Conservation (phyloP, 2,329 filamentous ascomycete genomes). For the Alternaria solani region DNA sequence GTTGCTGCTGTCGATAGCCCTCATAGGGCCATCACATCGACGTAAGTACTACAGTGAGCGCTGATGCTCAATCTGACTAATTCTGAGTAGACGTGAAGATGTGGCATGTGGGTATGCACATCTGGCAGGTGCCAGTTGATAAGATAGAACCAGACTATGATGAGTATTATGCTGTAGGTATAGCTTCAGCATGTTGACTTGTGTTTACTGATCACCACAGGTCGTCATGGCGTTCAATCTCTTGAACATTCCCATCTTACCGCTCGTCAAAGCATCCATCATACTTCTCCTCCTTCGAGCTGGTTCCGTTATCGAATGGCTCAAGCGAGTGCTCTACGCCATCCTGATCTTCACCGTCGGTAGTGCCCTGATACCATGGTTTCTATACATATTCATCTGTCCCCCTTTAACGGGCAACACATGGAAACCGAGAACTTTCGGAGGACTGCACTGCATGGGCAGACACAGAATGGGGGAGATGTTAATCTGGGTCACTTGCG, state of each 20-base stretch:
- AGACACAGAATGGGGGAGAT: conserved; percentile 49
- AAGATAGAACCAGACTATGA: conserved; percentile 49
- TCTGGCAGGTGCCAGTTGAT: conserved; percentile 46
- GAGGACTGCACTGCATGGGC: conserved; percentile 49
- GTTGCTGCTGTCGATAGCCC: conserved; percentile 46
- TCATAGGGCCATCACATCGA: conserved; percentile 48
- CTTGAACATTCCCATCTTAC: conserved; percentile 52
- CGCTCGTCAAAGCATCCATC: conserved; percentile 53
- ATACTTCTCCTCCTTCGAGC: conserved; percentile 51
- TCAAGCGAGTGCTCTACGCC: conserved; percentile 49
- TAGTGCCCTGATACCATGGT: conserved; percentile 48
- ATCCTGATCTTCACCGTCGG: conserved; percentile 49
- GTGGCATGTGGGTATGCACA: conserved; percentile 51
- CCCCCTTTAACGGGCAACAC: conserved; percentile 52
- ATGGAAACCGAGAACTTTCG: conserved; percentile 50
- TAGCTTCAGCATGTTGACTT: background rate
- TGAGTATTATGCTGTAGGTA: conserved; percentile 45
- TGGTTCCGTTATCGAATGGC: conserved; percentile 50
- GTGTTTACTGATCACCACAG: conserved; percentile 20
- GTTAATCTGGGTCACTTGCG: conserved; percentile 52
- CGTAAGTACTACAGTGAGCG: conserved; percentile 31
- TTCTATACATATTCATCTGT: conserved; percentile 52
- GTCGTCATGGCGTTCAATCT: conserved; percentile 51
- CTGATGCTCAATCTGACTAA: conserved; percentile 13
- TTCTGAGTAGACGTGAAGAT: conserved; percentile 44